These are phyloP conservation scores for Ceratocystis alfenasii DNA, from an alignment of 2,329 filamentous ascomycete species.

Conservation along the genomic window DNA sequence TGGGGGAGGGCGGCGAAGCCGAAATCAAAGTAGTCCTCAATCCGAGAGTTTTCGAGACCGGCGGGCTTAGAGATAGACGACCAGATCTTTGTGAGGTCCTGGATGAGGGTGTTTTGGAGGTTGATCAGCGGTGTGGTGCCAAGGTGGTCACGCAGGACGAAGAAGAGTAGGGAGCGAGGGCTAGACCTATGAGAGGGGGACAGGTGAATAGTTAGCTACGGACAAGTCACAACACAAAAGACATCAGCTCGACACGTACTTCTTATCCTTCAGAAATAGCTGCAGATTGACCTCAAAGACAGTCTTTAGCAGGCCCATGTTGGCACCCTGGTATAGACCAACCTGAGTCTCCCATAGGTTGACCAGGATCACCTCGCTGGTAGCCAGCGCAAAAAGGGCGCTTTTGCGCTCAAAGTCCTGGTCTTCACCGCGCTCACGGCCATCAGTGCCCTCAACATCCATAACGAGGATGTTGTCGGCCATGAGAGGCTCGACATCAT, in stretches of 20 bases:
- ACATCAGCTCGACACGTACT: slow-evolving; percentile 31
- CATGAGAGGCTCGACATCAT: slow-evolving; percentile 50
- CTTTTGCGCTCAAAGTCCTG: slow-evolving; percentile 99
- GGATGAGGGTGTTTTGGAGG: slow-evolving; percentile 76
- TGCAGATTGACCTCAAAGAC: slow-evolving; percentile 98
- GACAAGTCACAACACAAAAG: neutral
- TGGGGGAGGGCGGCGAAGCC: slow-evolving; percentile 91
- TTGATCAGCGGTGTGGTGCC: slow-evolving; percentile 84
- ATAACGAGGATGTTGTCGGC: slow-evolving; percentile 97
- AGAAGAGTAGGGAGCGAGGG: slow-evolving; percentile 86
- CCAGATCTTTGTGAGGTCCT: slow-evolving; percentile 89
- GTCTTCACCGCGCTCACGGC: slow-evolving; percentile 89
- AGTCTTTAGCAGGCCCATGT: slow-evolving; percentile 97
- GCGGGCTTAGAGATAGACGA: slow-evolving; percentile 79
- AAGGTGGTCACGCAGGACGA: slow-evolving; percentile 95
- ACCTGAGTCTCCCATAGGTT: slow-evolving; percentile 99
- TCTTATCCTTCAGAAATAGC: slow-evolving; percentile 88
- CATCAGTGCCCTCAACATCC: slow-evolving; percentile 97
- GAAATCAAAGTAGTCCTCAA: slow-evolving; percentile 98
- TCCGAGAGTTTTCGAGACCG: slow-evolving; percentile 75
- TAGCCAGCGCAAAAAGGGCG: slow-evolving; percentile 89
- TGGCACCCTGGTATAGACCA: slow-evolving; percentile 92
- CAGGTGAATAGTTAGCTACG: slow-evolving; percentile 29
- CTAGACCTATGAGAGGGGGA: slow-evolving; percentile 39
- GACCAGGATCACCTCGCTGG: slow-evolving; percentile 93